Evolutionary conservation across 805 yeast species (phyloP).

Genomic region (Pichia nanzhaoensis): DNA sequence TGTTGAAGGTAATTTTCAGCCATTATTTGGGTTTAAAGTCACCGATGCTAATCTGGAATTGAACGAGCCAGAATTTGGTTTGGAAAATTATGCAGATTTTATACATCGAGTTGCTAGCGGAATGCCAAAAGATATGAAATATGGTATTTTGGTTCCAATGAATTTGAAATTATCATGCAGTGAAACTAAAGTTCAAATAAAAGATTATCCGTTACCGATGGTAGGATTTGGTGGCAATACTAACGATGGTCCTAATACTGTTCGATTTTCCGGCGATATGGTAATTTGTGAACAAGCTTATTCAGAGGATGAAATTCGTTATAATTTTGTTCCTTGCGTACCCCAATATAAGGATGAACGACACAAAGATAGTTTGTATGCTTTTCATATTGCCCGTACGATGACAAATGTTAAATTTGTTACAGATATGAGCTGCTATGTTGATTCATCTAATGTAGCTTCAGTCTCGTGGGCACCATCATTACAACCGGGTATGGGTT

Average conservation of each 20-base stretch:
- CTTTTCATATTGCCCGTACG: constrained; percentile 53
- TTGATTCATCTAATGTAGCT: constrained; percentile 42
- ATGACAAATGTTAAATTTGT: constrained; percentile 55
- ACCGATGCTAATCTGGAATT: constrained; percentile 43
- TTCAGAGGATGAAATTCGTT: constrained; percentile 38
- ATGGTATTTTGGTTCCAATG: constrained; percentile 50
- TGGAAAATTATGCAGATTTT: constrained; percentile 40
- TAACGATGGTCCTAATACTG: constrained; percentile 29
- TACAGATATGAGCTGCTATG: constrained; percentile 40
- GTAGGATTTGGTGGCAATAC: constrained; percentile 46
- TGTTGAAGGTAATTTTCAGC: constrained; percentile 35
- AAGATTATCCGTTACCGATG: constrained; percentile 55
- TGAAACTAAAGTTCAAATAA: constrained; percentile 37
- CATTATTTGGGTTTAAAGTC: constrained; percentile 46
- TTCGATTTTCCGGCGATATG: constrained; percentile 39
- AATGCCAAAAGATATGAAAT: constrained; percentile 45
- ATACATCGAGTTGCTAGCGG: constrained; percentile 38
- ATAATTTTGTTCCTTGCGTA: constrained; percentile 46
- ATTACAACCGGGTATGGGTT: constrained; percentile 51
- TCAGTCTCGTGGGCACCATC: constrained; percentile 60
- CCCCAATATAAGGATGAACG: constrained; percentile 26
- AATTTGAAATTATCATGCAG: constrained; percentile 39
- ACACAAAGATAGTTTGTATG: constrained; percentile 43
- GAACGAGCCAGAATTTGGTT: constrained; percentile 46
- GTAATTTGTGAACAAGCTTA: constrained; percentile 55